Base-by-base conservation (phyloP, 2,329 filamentous ascomycete species). In the Aspergillus sergii region DNA sequence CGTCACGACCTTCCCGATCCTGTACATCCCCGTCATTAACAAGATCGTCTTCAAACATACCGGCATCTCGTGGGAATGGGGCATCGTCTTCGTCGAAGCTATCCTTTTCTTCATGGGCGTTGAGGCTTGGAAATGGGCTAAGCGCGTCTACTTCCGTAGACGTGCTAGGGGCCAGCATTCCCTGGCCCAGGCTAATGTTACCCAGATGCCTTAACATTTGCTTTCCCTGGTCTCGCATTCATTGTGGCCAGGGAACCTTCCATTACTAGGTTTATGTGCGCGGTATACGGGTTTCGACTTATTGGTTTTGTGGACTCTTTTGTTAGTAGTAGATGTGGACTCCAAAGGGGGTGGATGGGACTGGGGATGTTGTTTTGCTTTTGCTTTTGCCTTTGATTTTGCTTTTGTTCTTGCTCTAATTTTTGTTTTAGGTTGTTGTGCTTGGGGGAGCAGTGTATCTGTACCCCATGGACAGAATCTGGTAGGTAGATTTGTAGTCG, bases 11-110 rank as follows among this genome's bases (percentile, higher is more conserved):
- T 85, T 88, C 64, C 86, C 86, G 0, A 82, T 83, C 2, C 75
- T 88, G 1, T 91, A 91, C 67, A 90, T 91, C 55, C 89, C 89
- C 0, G 84, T 85, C 19, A 78, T 91, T 65, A 90, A 89, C 73
- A 81, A 82, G 2, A 77, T 80, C 2, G 87, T 91, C 1, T 90
- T 90, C 75, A 84, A 88, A 71, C 89, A 91, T 68, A 82, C 78
- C 2, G 84, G 83, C 0, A 90, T 91, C 61, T 81, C 77, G 10
- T 89, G 86, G 87, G 88, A 91, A 75, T 91, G 88, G 89, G 86
- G 79, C 0, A 83, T 91, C 39, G 85, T 90, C 1, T 85, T 90
- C 59, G 76, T 88, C 53, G 82, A 83, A n/a, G 79, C 84, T 0
- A 69, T 84, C 0, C 68, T 90, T 8, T 91, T 91, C 78, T 86